phyloP scores from a whole-genome alignment of 192 early-diverging fungal species.

The Backusella australiensis region DNA sequence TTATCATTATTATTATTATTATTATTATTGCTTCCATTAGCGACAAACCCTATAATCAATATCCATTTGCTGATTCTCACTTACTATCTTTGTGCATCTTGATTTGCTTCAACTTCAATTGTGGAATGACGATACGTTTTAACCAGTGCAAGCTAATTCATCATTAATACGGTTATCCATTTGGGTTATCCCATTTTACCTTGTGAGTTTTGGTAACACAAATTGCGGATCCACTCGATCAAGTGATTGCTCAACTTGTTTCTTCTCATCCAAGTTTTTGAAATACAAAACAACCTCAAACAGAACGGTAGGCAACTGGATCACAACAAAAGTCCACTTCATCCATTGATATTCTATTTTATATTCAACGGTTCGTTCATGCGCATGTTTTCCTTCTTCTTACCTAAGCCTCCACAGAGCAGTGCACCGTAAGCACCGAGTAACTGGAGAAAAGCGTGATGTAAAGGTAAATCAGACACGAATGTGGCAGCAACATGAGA shows the following conservation, averaged over 20 bases:
- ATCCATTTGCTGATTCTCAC: background rate
- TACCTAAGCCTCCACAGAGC: background rate
- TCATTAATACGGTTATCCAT: background rate
- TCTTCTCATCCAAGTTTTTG: background rate
- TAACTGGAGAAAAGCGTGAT: background rate
- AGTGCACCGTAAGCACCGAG: background rate
- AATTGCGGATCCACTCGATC: background rate
- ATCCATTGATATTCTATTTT: background rate
- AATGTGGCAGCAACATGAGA: background rate
- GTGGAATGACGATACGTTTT: background rate
- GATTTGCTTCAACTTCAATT: constrained; percentile 9
- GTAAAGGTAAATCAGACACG: background rate
- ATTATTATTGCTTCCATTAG: too few relatives aligned
- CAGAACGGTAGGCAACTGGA: background rate
- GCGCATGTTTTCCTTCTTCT: background rate
- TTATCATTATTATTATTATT: background rate
- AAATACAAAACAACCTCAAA: background rate
- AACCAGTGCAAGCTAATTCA: background rate
- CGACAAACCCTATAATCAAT: too few relatives aligned
- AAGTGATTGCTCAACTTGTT: background rate
- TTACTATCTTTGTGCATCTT: constrained; percentile 16
- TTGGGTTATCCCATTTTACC: background rate
- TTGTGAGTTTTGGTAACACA: background rate
- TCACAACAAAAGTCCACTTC: background rate
- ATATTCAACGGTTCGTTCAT: background rate